Conservation (phyloP, 2,329 filamentous ascomycete species). For the Exophiala sp. region DNA sequence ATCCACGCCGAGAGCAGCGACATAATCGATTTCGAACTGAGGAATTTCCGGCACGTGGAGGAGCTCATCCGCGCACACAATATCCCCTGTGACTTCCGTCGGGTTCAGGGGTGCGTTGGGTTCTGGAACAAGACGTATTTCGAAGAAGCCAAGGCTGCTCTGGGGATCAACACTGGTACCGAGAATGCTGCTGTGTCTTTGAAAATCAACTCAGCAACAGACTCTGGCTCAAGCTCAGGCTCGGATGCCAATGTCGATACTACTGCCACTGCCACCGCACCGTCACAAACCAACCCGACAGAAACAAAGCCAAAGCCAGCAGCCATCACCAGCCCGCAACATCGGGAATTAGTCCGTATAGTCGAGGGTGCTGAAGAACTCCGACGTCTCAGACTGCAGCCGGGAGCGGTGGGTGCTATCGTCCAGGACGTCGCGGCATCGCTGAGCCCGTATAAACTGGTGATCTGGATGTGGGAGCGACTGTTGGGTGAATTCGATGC, state of each 20-base stretch:
- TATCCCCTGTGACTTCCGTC: conserved; percentile 17
- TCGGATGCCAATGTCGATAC: not conserved
- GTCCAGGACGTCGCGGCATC: conserved; percentile 19
- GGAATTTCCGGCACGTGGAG: conserved; percentile 14
- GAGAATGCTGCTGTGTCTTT: no score
- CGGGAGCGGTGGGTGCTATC: conserved; percentile 17
- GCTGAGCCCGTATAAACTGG: conserved; percentile 22
- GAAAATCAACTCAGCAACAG: no score
- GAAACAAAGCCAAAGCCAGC: not conserved
- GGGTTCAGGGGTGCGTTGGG: conserved; percentile 9
- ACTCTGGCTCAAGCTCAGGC: not conserved
- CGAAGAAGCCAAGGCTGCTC: conserved; percentile 19
- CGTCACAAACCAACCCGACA: not conserved
- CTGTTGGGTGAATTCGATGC: conserved; percentile 34
- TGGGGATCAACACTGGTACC: not conserved
- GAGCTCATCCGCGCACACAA: not conserved
- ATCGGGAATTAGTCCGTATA: conserved; percentile 6
- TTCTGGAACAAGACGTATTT: conserved; percentile 23
- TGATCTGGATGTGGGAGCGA: conserved; percentile 12
- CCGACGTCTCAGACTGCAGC: conserved; percentile 30
- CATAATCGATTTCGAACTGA: conserved; percentile 43
- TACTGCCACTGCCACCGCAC: not conserved
- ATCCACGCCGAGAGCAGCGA: conserved; percentile 38
- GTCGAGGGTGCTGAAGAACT: conserved; percentile 30
- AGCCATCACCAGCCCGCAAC: not conserved